Evolutionary conservation across 2,329 filamentous ascomycete genomes (phyloP).

Genomic region (Penicillium crustosum): DNA sequence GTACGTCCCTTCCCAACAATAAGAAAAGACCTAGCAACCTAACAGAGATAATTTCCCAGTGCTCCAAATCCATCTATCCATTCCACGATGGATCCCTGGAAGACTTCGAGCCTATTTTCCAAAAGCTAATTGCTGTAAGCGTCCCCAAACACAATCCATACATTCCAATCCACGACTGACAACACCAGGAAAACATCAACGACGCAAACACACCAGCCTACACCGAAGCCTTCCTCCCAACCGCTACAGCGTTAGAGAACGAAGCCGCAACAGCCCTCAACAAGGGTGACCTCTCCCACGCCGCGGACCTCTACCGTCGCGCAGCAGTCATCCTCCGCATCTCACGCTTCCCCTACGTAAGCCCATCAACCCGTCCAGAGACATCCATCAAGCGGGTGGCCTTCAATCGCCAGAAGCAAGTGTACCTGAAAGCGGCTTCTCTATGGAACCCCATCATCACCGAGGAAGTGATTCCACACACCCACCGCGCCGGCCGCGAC

Average conservation of each 20-base stretch:
- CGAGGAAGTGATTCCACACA: conserved; percentile 64
- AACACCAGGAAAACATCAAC: conserved; percentile 55
- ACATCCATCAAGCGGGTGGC: conserved; percentile 57
- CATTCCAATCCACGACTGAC: background rate
- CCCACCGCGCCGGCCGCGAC: conserved; percentile 52
- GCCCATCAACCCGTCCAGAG: conserved; percentile 22
- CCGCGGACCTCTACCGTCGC: conserved; percentile 65
- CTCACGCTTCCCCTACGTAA: conserved; percentile 62
- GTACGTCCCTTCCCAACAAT: conserved; percentile 41
- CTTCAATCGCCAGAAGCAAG: conserved; percentile 65
- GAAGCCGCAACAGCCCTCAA: conserved; percentile 54
- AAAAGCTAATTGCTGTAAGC: conserved; percentile 58
- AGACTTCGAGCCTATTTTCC: conserved; percentile 70
- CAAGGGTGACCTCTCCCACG: conserved; percentile 52
- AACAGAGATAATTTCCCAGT: conserved; percentile 36
- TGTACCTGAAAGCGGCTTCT: conserved; percentile 58
- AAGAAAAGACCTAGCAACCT: background rate
- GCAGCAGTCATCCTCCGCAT: conserved; percentile 73
- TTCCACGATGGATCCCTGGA: conserved; percentile 70
- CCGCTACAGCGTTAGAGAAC: conserved; percentile 57
- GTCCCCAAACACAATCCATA: background rate
- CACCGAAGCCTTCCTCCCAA: conserved; percentile 62
- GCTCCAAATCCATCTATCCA: conserved; percentile 64
- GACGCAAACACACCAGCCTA: conserved; percentile 66
- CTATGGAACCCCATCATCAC: conserved; percentile 59